A percentile compares a stretch with the other conserved stretches of the same genome.
phyloP scores from a whole-genome alignment of 768 basidiomycete species.

The Cystobasidium onofrii region DNA sequence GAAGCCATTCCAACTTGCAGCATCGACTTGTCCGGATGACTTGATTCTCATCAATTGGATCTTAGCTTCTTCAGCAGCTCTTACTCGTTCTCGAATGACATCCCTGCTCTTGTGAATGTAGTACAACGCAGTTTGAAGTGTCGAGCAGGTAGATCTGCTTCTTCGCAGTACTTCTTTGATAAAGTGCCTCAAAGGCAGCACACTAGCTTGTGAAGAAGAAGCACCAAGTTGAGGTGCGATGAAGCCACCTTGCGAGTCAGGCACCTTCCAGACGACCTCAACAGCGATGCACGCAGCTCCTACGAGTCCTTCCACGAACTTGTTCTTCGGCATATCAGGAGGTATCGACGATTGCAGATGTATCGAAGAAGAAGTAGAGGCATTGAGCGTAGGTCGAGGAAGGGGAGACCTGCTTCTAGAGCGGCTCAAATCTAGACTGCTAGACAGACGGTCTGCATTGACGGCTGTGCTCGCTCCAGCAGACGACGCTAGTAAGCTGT shows the following conservation, averaged over 20 bases:
- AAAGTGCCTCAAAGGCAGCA: conserved; percentile 48
- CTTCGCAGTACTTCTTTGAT: conserved; percentile 82
- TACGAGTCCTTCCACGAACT: conserved; percentile 34
- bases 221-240: neutral
- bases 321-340: conserved; percentile 1
- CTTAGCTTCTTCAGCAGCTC: conserved; percentile 51
- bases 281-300: conserved; percentile 33
- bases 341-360: neutral
- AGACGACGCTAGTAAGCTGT: neutral
- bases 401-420: neutral
- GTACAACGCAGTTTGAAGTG: conserved; percentile 83
- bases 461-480: neutral
- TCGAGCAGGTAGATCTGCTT: conserved; percentile 71
- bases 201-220: neutral
- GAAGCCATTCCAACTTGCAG: neutral
- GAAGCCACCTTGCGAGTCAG: neutral
- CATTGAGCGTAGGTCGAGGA: neutral
- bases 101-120: conserved; percentile 66
- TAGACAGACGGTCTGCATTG: neutral
- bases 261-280: conserved; percentile 27
- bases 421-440: neutral
- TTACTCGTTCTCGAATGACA: conserved; percentile 59
- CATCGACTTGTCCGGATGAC: neutral
- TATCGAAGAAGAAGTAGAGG: neutral
- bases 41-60: conserved; percentile 44